Evolutionary conservation across 164 flowering plant genomes (phyloP).

Genomic region (Paratinospora sagittata): DNA sequence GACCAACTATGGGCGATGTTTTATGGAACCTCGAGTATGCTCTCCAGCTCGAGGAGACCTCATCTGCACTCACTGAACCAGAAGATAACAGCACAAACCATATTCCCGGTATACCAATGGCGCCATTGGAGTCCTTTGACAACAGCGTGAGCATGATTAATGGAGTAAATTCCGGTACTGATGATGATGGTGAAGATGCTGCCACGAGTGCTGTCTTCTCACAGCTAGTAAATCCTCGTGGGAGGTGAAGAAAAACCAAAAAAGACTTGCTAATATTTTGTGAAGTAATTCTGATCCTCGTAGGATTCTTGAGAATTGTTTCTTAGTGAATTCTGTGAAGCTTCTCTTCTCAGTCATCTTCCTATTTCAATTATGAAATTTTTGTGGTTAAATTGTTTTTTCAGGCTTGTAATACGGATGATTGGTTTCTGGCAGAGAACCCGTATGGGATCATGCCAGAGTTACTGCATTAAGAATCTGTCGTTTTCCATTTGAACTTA

Average conservation of each 20-base stretch:
- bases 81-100: slow-evolving; percentile 92
- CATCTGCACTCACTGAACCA: slow-evolving; percentile 64
- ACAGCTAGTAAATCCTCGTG: slow-evolving; percentile 91
- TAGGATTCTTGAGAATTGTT: slow-evolving; percentile 5
- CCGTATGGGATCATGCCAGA: too few species aligned
- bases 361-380: background rate
- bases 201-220: slow-evolving; percentile 94
- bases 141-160: slow-evolving; percentile 64
- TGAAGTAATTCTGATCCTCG: background rate
- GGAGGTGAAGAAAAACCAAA: slow-evolving; percentile 44
- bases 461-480: too few species aligned
- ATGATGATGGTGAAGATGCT: slow-evolving; percentile 76
- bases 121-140: slow-evolving; percentile 57
- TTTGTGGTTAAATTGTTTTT: background rate
- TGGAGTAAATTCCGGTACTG: slow-evolving; percentile 53
- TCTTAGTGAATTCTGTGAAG: background rate
- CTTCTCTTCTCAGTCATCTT: background rate
- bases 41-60: slow-evolving; percentile 82
- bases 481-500: too few species aligned
- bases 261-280: background rate
- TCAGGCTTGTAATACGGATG: slow-evolving; percentile 22
- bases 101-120: slow-evolving; percentile 53
- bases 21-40: slow-evolving; percentile 94
- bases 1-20: slow-evolving; percentile 95
- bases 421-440: slow-evolving; percentile 9